Evolutionary conservation across 306 rosid genomes (phyloP).

Genomic region (Aeschynomene evenia): DNA sequence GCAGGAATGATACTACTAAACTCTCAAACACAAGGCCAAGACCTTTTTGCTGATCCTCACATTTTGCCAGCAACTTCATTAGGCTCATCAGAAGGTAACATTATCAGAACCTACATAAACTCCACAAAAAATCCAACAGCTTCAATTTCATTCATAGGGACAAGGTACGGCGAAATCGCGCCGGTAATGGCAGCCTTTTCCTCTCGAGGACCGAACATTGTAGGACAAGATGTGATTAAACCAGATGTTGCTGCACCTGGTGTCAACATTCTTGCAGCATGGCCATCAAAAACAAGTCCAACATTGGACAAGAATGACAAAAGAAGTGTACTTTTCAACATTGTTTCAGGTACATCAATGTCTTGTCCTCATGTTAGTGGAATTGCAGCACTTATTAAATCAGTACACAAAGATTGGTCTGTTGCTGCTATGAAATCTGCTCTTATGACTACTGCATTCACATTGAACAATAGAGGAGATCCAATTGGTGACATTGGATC

Average conservation of each 20-base stretch:
- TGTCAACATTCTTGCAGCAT: constrained; percentile 75
- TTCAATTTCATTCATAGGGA: constrained; percentile 52
- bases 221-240: constrained; percentile 57
- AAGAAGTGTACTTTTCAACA: constrained; percentile 55
- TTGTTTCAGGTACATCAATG: constrained; percentile 83
- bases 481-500: constrained; percentile 45
- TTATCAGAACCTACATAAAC: constrained; percentile 34
- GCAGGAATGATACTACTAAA: constrained; percentile 62
- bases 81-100: constrained; percentile 52
- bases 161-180: constrained; percentile 52
- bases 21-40: constrained; percentile 52
- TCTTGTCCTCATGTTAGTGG: constrained; percentile 87
- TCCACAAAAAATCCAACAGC: constrained; percentile 39
- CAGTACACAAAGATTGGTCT: constrained; percentile 57
- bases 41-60: constrained; percentile 66
- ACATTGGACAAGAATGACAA: constrained; percentile 44
- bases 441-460: constrained; percentile 70
- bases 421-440: constrained; percentile 78
- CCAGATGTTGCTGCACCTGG: constrained; percentile 85
- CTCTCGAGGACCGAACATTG: constrained; percentile 62
- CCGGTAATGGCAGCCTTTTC: constrained; percentile 72
- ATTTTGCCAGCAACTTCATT: constrained; percentile 61
- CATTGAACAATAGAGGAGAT: constrained; percentile 43
- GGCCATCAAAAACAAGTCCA: constrained; percentile 61
- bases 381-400: constrained; percentile 53